These are phyloP conservation scores for Podaxis sp. DNA, from an alignment of 768 basidiomycete species.

Conservation along the genomic window DNA sequence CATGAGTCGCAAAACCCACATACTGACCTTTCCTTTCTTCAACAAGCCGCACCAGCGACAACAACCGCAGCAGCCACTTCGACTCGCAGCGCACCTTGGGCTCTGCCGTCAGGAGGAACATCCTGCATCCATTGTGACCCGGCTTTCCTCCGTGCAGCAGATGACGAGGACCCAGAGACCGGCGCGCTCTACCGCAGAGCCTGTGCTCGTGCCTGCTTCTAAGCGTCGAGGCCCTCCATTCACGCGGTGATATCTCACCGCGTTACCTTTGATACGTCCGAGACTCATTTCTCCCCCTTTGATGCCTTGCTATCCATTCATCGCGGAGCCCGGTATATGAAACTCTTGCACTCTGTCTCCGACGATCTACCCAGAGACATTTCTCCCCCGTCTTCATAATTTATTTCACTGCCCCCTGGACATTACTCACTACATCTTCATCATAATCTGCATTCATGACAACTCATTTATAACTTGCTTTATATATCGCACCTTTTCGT, in stretches of 20 bases:
- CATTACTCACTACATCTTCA: neutral
- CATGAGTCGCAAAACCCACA: neutral
- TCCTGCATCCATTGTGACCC: conserved; percentile 1
- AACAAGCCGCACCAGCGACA: neutral
- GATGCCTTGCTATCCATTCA: neutral
- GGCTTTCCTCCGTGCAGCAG: conserved; percentile 2
- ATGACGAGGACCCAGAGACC: neutral
- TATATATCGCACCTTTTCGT: neutral
- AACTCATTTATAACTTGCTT: neutral
- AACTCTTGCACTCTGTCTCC: neutral
- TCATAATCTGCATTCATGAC: neutral
- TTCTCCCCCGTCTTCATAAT: neutral
- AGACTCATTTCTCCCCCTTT: neutral
- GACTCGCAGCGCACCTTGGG: neutral
- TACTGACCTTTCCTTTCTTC: neutral
- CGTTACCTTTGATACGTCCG: neutral
- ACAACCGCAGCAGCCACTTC: neutral
- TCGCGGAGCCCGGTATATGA: neutral
- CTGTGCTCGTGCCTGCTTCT: neutral
- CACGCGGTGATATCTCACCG: neutral
- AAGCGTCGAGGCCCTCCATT: neutral
- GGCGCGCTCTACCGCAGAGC: conserved; percentile 1
- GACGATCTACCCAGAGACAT: neutral
- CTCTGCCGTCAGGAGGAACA: neutral
- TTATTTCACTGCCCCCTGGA: neutral